Evolutionary conservation across 768 basidiomycete species (phyloP), one percentile per base, ranked within the genome.

Genomic region (Lyophyllum atratum): DNA sequence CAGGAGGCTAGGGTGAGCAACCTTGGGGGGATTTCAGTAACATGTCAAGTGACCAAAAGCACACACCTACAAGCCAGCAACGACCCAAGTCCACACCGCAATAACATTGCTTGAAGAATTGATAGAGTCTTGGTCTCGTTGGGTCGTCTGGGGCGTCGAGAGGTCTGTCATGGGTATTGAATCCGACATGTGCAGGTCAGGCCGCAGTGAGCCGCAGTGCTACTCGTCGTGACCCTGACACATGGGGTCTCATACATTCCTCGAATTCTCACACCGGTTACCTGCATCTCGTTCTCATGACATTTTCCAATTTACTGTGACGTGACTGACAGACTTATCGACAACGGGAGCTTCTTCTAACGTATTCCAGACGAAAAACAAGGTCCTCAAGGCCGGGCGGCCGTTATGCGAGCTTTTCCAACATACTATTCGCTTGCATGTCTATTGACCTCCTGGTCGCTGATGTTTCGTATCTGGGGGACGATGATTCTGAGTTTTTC

Each of bases 401-500:
- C 12, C 58, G 60, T 56, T 58, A 66, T 66, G 65, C 62, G 44
- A 52, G 34, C 49, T 47, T 47, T 54, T 39, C 24, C 57, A 46
- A 48, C 50, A 56, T 54, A 58, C 42, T 58, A 62, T 34, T 56
- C 56, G 47, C 54, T 57, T 55, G 59, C 59, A 67, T 68, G 68
- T 64, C 64, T 62, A 49, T 47, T 45, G 59, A 64, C 49, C 56
- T 54, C 52, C 31, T 49, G 22, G 52, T 24, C 46, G 56, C 60
- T 50, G 58, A 66, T n/a, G 44, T 59, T 56, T 61, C 61, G 47
- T 55, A 63, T 49, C 54, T 64, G 37, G 72, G 70, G 54, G 74
- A 77, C 52, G 79, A 85, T 68, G 76, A 78, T 61, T 73, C 77
- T 29, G 68, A 76, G 25, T 87, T 77, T 70, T 89, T 88, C 64